phyloP scores from a whole-genome alignment of 805 yeast species.

The Sugiyamaella mastotermitis region DNA sequence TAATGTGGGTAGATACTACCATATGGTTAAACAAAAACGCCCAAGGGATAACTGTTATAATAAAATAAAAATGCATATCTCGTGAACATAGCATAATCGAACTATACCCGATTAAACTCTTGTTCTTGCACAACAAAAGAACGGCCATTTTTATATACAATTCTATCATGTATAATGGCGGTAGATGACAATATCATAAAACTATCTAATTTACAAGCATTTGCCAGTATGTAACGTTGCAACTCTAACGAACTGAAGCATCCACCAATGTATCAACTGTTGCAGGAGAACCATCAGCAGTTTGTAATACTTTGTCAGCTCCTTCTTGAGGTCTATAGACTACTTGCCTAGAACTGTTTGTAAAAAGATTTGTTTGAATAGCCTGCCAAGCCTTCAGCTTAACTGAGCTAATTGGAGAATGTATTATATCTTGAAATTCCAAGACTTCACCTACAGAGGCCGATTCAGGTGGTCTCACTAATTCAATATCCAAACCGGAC shows the following conservation, averaged over 20 bases:
- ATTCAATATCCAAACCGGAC: slow-evolving; percentile 34
- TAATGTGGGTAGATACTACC: too few species aligned
- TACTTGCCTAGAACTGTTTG: slow-evolving; percentile 7
- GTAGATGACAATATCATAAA: too few species aligned
- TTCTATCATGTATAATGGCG: too few species aligned
- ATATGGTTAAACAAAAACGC: too few species aligned
- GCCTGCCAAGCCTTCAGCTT: slow-evolving; percentile 22
- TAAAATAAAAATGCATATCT: too few species aligned
- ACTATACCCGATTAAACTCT: too few species aligned
- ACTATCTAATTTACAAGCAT: too few species aligned
- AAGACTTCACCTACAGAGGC: slow-evolving; percentile 37
- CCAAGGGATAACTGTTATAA: too few species aligned
- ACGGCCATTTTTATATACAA: too few species aligned
- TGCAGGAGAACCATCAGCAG: slow-evolving; percentile 5
- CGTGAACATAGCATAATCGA: too few species aligned
- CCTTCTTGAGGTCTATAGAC: slow-evolving; percentile 8
- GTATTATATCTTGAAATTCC: slow-evolving; percentile 27
- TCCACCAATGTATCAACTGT: slow-evolving; percentile 1
- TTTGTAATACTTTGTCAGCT: background rate
- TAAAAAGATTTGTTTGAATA: slow-evolving; percentile 9
- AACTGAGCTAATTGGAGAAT: slow-evolving; percentile 5
- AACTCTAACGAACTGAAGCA: slow-evolving; percentile 1
- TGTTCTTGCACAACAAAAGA: too few species aligned
- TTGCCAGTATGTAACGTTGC: too few species aligned
- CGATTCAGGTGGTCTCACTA: slow-evolving; percentile 41